Evolutionary conservation across 352 stramenopile species (phyloP).

Genomic region (Pythium diclinum): DNA sequence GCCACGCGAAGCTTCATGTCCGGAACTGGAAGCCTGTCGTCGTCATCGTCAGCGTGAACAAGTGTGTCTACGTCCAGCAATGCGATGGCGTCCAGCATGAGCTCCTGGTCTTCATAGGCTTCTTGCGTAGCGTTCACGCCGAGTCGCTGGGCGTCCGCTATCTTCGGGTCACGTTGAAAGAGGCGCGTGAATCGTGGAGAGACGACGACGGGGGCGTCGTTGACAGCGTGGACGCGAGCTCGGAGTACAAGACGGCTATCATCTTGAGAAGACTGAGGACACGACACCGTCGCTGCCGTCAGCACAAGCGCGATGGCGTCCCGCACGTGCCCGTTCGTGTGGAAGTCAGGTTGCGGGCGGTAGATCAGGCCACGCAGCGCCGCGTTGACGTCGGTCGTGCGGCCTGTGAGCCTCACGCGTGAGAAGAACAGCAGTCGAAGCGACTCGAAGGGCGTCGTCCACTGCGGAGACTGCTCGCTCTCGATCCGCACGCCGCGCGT

Average conservation of each 20-base stretch:
- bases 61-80: background rate
- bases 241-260: background rate
- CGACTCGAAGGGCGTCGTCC: conserved; percentile 7
- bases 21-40: background rate
- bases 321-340: conserved; percentile 37
- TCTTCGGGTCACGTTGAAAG: background rate
- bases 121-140: conserved; percentile 18
- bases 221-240: conserved; percentile 1
- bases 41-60: background rate
- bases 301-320: conserved; percentile 35
- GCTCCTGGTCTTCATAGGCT: conserved; percentile 35
- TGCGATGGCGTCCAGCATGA: conserved; percentile 22
- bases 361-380: conserved; percentile 57
- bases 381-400: conserved; percentile 39
- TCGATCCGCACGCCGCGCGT: conserved; percentile 36
- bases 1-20: conserved; percentile 11
- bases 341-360: conserved; percentile 45
- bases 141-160: background rate
- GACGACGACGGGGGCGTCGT: conserved; percentile 5
- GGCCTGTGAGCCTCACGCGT: conserved; percentile 30
- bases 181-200: conserved; percentile 1
- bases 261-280: background rate
- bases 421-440: conserved; percentile 48
- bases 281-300: background rate
- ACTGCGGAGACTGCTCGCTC: conserved; percentile 7